A percentile compares a stretch with the other conserved stretches of the same genome.
Conservation (phyloP, 192 early-diverging fungal species). For the Umbelopsis isabellina region DNA sequence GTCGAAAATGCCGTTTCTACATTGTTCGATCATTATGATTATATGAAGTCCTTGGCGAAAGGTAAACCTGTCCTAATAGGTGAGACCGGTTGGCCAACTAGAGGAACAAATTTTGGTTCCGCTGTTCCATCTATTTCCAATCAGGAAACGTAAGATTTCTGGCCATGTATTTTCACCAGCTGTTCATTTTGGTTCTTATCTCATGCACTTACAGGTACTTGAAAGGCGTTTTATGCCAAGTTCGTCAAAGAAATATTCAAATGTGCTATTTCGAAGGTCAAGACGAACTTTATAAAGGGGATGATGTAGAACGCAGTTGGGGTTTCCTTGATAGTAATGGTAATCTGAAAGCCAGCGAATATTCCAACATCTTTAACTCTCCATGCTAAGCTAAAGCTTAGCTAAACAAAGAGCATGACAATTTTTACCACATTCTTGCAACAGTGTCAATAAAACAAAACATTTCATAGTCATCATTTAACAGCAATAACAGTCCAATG, state of each 20-base stretch:
- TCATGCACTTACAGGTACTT: constrained; percentile 37
- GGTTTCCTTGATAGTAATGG: constrained; percentile 33
- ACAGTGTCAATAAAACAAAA: no score
- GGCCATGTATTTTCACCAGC: not conserved
- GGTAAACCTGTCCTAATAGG: constrained; percentile 57
- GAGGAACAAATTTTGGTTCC: constrained; percentile 48
- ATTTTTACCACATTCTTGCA: no score
- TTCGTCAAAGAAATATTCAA: constrained; percentile 49
- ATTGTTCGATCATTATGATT: constrained; percentile 53
- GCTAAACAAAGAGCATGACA: no score
- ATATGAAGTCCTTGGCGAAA: constrained; percentile 46
- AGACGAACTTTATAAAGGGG: constrained; percentile 62
- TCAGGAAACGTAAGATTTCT: constrained; percentile 39
- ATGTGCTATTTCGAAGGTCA: constrained; percentile 61
- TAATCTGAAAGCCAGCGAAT: constrained; percentile 15
- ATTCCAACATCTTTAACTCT: not conserved
- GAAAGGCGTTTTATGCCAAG: constrained; percentile 52
- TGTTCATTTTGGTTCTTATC: not conserved
- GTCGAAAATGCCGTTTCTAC: constrained; percentile 51
- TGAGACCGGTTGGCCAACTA: constrained; percentile 67
- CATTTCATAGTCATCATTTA: no score
- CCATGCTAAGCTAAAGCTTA: constrained; percentile 8
- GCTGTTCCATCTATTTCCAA: constrained; percentile 53
- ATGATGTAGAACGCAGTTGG: constrained; percentile 36
- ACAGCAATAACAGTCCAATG: no score